These are phyloP conservation scores for Fagopyrum esculentum DNA, from an alignment of 148 eudicot species.

Conservation along the genomic window DNA sequence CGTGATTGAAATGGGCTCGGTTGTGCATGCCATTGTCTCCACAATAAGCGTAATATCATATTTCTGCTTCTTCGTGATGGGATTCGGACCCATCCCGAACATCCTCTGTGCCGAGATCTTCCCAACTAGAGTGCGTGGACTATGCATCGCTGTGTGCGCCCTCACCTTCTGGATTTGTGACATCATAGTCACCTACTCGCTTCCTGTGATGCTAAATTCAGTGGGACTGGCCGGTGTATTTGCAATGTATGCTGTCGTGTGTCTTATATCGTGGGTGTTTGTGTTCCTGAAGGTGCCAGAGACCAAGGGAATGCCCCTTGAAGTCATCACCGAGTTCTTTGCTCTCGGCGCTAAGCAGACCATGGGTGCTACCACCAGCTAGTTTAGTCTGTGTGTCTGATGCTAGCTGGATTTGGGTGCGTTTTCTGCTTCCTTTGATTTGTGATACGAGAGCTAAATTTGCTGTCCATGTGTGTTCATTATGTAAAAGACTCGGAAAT, in stretches of 20 bases:
- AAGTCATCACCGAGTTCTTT: constrained; percentile 55
- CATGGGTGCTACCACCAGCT: constrained; percentile 14
- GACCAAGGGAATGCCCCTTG: constrained; percentile 63
- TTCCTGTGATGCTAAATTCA: constrained; percentile 39
- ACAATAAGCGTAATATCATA: constrained; percentile 41
- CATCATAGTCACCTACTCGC: constrained; percentile 46
- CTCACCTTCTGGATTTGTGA: constrained; percentile 48
- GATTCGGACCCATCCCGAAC: constrained; percentile 53
- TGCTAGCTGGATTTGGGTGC: neutral
- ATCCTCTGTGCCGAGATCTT: constrained; percentile 53
- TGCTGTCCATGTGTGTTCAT: no score
- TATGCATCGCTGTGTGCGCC: constrained; percentile 55
- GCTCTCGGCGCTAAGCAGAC: constrained; percentile 45
- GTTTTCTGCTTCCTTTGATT: neutral
- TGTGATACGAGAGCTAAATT: neutral
- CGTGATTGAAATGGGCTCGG: constrained; percentile 30
- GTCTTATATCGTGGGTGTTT: constrained; percentile 37
- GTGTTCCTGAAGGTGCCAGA: constrained; percentile 54
- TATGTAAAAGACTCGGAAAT: no score
- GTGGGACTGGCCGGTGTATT: constrained; percentile 50
- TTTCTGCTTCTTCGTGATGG: constrained; percentile 53
- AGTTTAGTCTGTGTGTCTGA: neutral
- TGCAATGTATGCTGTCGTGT: constrained; percentile 40
- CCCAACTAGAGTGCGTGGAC: constrained; percentile 53
- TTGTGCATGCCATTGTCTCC: constrained; percentile 30